phyloP scores from a whole-genome alignment of 169 alveolate species.

The Babesia caballi region DNA sequence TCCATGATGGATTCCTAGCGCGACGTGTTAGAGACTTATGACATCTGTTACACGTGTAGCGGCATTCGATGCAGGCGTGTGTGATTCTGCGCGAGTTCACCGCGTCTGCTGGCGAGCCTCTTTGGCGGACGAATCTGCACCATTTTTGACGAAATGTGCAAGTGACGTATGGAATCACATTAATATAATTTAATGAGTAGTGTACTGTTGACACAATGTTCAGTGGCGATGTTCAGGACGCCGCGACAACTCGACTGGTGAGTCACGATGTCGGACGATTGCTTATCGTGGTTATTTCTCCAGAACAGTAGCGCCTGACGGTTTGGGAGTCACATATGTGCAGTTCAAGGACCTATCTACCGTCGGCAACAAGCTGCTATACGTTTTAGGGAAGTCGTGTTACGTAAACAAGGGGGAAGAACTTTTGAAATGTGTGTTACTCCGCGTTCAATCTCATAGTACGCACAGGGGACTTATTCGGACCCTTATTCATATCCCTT shows the following conservation, averaged over 20 bases:
- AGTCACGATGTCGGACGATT: background rate
- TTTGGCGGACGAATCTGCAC: too few species aligned
- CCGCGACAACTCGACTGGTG: constrained; percentile 17
- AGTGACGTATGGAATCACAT: background rate
- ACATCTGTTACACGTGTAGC: too few species aligned
- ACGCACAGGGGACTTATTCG: constrained; percentile 47
- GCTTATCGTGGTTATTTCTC: background rate
- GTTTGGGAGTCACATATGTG: background rate
- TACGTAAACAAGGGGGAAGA: constrained; percentile 17
- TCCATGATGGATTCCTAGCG: background rate
- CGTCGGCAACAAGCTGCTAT: constrained; percentile 1
- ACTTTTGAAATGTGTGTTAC: constrained; percentile 28
- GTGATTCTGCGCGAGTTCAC: too few species aligned
- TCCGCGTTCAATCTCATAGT: background rate
- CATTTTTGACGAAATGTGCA: background rate
- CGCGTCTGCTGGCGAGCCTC: too few species aligned
- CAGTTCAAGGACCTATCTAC: constrained; percentile 7
- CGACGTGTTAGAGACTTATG: background rate
- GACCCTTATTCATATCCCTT: constrained; percentile 54
- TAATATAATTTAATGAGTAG: background rate
- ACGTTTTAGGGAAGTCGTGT: constrained; percentile 27
- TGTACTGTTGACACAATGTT: background rate
- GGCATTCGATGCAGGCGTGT: too few species aligned
- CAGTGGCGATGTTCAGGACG: constrained; percentile 2
- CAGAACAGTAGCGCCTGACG: background rate